Base-by-base conservation (phyloP, 2,329 filamentous ascomycete genomes). In the Botrytis medusae region DNA sequence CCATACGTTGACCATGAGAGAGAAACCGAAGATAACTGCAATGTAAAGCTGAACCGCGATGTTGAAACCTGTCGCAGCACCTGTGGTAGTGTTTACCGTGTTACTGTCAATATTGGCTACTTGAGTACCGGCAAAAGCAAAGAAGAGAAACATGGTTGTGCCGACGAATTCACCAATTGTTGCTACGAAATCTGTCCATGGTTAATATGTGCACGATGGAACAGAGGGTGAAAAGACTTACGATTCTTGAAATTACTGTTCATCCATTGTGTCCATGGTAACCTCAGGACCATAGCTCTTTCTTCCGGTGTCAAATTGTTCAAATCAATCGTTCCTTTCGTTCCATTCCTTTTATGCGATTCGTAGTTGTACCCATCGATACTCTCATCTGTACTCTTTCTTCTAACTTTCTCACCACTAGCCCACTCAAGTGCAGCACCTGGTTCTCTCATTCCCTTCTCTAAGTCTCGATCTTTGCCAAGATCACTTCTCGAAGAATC, bases 1-100 rank as follows among this genome's bases (percentile, higher is more conserved):
- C 86, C 87, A 88, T 5, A 85, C 85, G 75, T 88, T 88, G 74
- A 86, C 86, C 40, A 84, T 84, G 67, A 88, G 81, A 4, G 74
- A 79, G 74, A 79, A 82, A 16, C 81, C 81, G 60, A 82, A 82
- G 12, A 78, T 78, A 6, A 81, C 57, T 18, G 77, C 72, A 57
- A 77, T 77, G 75, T 83, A 84, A 18, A 84, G 79, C 60, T 83
- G 79, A 5, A 84, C 84, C 65, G 83, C 83, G 0, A 85, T 18
- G 10, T 59, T 74, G 37, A 71, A 67, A 6, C 71, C 70, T 34
- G 69, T 48, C 7, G 70, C 64, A n/a, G 29, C 63, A 25, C 63
- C 63, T 8, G 57, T 73, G 2, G 72, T 65, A 12, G 68, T 65
- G 5, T 70, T 61, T 8, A 37, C 40, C 8, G 51, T 61, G 42